Evolutionary conservation across 345 rosid genomes (phyloP).

Genomic region (Dimocarpus longan): DNA sequence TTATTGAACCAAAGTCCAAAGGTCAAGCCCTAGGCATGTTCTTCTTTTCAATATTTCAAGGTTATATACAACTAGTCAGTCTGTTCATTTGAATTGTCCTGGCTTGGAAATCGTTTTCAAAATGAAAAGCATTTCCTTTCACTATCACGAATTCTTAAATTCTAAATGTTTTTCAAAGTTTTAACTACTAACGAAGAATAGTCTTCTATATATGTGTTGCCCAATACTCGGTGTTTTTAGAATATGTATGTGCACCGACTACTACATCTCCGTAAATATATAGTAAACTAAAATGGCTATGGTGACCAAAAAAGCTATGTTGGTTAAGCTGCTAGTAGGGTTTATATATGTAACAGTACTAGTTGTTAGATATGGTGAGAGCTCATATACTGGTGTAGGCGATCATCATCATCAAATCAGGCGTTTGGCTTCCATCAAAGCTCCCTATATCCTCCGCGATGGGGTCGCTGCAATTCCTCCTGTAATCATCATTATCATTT

Average conservation of each 20-base stretch:
- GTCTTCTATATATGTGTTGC: too few relatives aligned
- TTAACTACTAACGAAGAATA: too few relatives aligned
- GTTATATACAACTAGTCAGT: neutral
- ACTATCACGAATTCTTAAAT: neutral
- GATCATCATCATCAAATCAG: constrained; percentile 3
- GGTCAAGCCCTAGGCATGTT: neutral
- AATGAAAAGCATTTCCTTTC: neutral
- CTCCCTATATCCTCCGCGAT: constrained; percentile 4
- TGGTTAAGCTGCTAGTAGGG: neutral
- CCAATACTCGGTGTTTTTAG: too few relatives aligned
- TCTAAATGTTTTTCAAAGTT: too few relatives aligned
- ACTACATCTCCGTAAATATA: too few relatives aligned
- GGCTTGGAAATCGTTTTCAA: neutral
- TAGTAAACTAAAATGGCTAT: neutral
- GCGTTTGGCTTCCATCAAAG: constrained; percentile 9
- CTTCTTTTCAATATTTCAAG: neutral
- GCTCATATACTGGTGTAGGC: constrained; percentile 11
- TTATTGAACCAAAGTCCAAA: neutral
- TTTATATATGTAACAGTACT: neutral
- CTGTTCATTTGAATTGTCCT: neutral
- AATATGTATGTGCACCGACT: too few relatives aligned
- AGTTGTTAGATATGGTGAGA: neutral
- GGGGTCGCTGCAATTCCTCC: constrained; percentile 5
- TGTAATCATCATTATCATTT: neutral
- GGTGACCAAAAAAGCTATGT: constrained; percentile 2